Conservation (phyloP, 23 red algal species). For the Chondrus crispus region DNA sequence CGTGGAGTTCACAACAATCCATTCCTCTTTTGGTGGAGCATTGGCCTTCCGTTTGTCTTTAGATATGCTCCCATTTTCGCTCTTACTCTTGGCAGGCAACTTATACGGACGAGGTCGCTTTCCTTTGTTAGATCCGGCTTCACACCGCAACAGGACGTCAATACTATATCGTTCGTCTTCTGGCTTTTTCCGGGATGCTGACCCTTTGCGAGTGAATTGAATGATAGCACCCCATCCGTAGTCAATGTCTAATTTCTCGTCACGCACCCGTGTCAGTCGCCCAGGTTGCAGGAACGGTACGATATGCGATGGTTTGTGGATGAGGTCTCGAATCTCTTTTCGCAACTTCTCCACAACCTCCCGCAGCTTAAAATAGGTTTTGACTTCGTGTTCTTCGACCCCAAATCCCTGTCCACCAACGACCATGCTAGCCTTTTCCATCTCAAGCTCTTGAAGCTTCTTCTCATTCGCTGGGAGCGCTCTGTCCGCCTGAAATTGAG, state of each 20-base stretch:
- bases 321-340: constrained; percentile 54
- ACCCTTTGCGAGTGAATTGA: constrained; percentile 16
- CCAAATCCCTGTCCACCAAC: constrained; percentile 47
- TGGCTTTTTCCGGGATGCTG: constrained; percentile 20
- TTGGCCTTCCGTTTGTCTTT: constrained; percentile 15
- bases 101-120: constrained; percentile 9
- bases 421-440: constrained; percentile 44
- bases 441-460: constrained; percentile 54
- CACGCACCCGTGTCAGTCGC: constrained; percentile 48
- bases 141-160: constrained; percentile 51
- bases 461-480: constrained; percentile 41
- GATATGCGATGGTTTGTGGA: constrained; percentile 53
- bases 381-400: constrained; percentile 53
- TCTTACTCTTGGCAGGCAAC: neutral
- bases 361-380: constrained; percentile 56
- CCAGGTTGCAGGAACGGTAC: constrained; percentile 74
- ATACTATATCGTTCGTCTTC: constrained; percentile 65
- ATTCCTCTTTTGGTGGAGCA: neutral
- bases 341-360: constrained; percentile 62
- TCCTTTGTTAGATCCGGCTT: constrained; percentile 20
- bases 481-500: constrained; percentile 89
- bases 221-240: constrained; percentile 88
- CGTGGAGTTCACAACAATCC: constrained; percentile 32
- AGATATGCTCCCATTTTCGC: neutral
- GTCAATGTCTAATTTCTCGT: constrained; percentile 24